Evolutionary conservation across 164 flowering plant genomes (phyloP), one percentile per base, ranked within the genome.

Genomic region (Berberis thunbergii): DNA sequence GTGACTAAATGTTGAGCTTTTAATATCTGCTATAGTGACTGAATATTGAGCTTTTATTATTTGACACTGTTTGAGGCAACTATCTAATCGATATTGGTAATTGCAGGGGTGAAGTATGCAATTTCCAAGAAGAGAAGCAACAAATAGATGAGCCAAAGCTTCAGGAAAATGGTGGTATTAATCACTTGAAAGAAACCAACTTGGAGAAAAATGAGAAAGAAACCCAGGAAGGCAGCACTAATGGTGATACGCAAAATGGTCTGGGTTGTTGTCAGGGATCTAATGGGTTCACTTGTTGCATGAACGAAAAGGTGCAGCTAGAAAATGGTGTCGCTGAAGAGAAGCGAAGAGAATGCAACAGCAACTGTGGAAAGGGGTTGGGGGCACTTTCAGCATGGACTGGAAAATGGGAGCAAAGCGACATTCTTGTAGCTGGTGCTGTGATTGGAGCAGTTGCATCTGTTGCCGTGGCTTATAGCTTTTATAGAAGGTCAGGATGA

Each of bases 61-160:
- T 26, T 26, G 26, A 26, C 26, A 26, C 41, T 43, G 6, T 42
- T 8, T 41, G n/a, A 38, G 4, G 10, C 44, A 45, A 44, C 2
- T 6, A 50, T 50, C 56, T 50, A 5, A 62, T 63, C 26, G 49
- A 60, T 5, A 3, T 26, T 43, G 9, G 54, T 72, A 61, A 65
- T 54, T 76, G 54, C 85, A 93, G 98, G 87, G 98, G 98, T 54
- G 89, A 84, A 79, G 83, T 93, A 92, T 87, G 87, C 41, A 65
- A 62, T 39, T 5, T 67, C 49, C 57, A 38, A 11, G 74, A 75
- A 56, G 81, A 75, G 69, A 79, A 69, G 67, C 72, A 72, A 11
- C 72, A 77, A 43, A 74, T 10, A n/a, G 69, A 66, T 13, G 80
- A 77, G 57, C 75, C 53, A 63, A 79, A 75, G 69, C 69, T 64